Evolutionary conservation across 2,329 filamentous ascomycete species (phyloP).

Genomic region (Fusarium bactridioides): DNA sequence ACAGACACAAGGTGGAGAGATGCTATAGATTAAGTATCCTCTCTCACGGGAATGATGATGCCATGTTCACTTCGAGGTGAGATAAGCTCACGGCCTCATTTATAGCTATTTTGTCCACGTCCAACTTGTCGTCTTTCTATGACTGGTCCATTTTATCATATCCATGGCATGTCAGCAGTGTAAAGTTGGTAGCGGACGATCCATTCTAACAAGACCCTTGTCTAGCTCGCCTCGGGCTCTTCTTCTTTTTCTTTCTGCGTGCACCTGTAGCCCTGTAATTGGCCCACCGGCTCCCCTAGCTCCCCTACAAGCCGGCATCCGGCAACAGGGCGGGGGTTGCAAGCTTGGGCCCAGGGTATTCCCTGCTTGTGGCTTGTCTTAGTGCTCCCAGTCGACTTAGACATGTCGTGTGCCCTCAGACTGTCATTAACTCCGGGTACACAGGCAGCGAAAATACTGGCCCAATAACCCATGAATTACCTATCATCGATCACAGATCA

Average conservation of each 20-base stretch:
- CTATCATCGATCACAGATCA: neutral
- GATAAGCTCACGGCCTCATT: neutral
- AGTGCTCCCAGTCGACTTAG: constrained; percentile 14
- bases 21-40: neutral
- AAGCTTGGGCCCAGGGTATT: constrained; percentile 14
- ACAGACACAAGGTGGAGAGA: neutral
- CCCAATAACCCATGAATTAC: neutral
- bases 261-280: constrained; percentile 4
- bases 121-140: neutral
- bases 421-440: constrained; percentile 14
- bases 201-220: constrained; percentile 7
- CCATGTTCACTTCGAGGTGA: neutral
- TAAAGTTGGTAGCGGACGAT: constrained; percentile 23
- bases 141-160: constrained; percentile 13
- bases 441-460: neutral
- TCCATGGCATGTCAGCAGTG: constrained; percentile 11
- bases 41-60: constrained; percentile 1
- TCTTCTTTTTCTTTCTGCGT: constrained; percentile 9
- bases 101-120: constrained; percentile 1
- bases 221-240: constrained; percentile 5
- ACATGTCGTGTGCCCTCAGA: constrained; percentile 25
- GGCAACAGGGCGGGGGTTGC: constrained; percentile 8
- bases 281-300: neutral
- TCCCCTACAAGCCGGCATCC: constrained; percentile 18
- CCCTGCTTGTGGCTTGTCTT: constrained; percentile 20